phyloP scores from a whole-genome alignment of 805 yeast species.

The Candida wancherniae region DNA sequence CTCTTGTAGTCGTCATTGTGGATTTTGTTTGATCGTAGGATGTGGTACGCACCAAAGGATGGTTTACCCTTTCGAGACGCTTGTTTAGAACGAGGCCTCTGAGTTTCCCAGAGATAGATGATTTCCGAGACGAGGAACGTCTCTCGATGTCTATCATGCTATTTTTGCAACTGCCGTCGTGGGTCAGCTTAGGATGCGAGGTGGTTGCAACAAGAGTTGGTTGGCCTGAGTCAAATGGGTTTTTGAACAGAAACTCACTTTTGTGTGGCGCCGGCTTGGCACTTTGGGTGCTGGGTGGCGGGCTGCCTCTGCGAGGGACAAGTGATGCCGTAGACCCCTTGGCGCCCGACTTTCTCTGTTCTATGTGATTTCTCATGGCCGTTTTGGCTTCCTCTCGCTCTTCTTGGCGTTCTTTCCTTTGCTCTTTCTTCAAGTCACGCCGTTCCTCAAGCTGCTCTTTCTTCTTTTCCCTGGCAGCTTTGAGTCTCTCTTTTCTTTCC shows the following conservation, averaged over 20 bases:
- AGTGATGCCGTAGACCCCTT: no score
- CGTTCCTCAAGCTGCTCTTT: constrained; percentile 8
- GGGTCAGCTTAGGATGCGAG: constrained; percentile 1
- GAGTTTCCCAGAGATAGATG: constrained; percentile 9
- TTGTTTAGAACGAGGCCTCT: constrained; percentile 9
- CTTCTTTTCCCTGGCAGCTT: constrained; percentile 1
- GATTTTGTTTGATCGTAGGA: constrained; percentile 38
- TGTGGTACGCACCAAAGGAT: constrained; percentile 15
- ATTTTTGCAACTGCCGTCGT: constrained; percentile 1
- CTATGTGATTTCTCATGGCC: no score
- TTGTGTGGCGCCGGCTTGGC: background rate
- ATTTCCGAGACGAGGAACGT: constrained; percentile 1
- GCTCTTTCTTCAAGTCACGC: background rate
- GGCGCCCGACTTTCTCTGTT: no score
- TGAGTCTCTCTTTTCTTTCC: constrained; percentile 3
- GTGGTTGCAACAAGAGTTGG: constrained; percentile 11
- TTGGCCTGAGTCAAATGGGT: constrained; percentile 14
- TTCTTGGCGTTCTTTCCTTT: background rate
- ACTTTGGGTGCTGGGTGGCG: constrained; percentile 1
- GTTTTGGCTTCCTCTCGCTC: no score
- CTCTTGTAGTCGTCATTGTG: constrained; percentile 28
- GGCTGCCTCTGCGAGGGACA: background rate
- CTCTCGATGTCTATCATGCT: constrained; percentile 1
- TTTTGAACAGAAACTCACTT: constrained; percentile 1
- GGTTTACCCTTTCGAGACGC: background rate